phyloP scores from a whole-genome alignment of 805 yeast species.

The Metschnikowia sp. region DNA sequence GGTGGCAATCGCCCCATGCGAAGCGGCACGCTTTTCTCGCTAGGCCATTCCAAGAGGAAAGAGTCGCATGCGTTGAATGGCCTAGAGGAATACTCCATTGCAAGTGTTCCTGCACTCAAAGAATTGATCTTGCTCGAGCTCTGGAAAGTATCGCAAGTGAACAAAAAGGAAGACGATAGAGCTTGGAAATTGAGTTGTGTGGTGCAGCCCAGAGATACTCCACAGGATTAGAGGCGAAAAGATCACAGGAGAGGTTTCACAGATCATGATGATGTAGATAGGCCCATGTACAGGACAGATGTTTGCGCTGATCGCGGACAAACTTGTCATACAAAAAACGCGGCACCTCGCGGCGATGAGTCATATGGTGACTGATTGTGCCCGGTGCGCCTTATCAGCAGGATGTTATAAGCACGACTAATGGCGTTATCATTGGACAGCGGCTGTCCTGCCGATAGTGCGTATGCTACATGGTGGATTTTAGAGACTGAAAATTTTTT shows the following conservation, averaged over 20 bases:
- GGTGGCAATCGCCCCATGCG: constrained; percentile 13
- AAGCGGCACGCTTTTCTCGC: constrained; percentile 23
- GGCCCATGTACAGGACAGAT: not conserved
- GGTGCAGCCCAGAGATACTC: constrained; percentile 49
- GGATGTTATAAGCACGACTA: constrained; percentile 12
- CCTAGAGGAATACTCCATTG: constrained; percentile 37
- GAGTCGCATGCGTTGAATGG: constrained; percentile 7
- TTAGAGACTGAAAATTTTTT: not conserved
- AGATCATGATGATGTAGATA: no score
- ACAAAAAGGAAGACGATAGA: constrained; percentile 59
- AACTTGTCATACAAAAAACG: not conserved
- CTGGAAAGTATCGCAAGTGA: constrained; percentile 65
- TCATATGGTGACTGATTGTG: constrained; percentile 3
- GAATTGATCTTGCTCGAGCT: constrained; percentile 64
- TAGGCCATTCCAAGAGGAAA: constrained; percentile 11
- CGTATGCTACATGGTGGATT: not conserved
- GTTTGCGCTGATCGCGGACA: no score
- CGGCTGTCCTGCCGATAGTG: constrained; percentile 5
- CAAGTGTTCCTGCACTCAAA: constrained; percentile 44
- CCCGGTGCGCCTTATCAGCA: constrained; percentile 14
- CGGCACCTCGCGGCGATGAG: constrained; percentile 8
- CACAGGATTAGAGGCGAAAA: not conserved
- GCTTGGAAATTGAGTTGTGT: constrained; percentile 69
- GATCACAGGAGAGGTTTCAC: not conserved
- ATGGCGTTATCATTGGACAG: constrained; percentile 10